Evolutionary conservation across 2,329 filamentous ascomycete genomes (phyloP), one percentile per base, ranked within the genome.

Genomic region (Botrytis pseudocinerea): DNA sequence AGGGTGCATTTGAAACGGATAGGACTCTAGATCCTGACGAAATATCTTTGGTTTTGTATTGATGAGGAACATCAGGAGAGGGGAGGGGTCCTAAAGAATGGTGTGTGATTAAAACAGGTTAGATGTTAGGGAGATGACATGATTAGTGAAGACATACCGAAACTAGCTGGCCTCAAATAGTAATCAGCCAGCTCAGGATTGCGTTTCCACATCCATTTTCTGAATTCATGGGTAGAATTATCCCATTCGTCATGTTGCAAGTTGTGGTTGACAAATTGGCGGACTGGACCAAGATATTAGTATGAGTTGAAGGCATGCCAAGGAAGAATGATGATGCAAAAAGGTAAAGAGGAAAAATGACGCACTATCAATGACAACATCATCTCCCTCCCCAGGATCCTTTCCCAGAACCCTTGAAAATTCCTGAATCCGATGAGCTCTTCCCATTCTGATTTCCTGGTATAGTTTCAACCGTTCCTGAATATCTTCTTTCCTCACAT

Each of bases 391-490:
- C 2, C 82, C 80, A 4, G 83, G 80, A 74, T 90, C 87, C 72
- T 79, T 78, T 0, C 88, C 89, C 0, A 84, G 83, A 40, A 85
- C 78, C 42, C 90, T 84, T 2, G 89, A 88, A 73, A 84, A 86
- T 20, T 88, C 83, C 76, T 92, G 90, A 10, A 92, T 87, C 18
- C 73, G 83, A 32, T 87, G 84, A 0, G 88, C 89, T 46, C 91
- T 85, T 35, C 86, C 85, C 61, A 88, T 85, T 5, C 91, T 83
- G 70, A 87, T 86, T 48, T 85, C 82, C 73, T 91, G 82, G 76
- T 91, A 92, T 0, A 92, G 81, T 72, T 84, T 83, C 18, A 93
- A 81, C 0, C 90, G 84, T 12, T 87, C 85, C 0, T 85, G 82
- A 0, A 92, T 82, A 0, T 89, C 86, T 0, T 82, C 79, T 0